Evolutionary conservation across 2,329 filamentous ascomycete genomes (phyloP), one percentile per base, ranked within the genome.

Genomic region (Calonectria hongkongensis): DNA sequence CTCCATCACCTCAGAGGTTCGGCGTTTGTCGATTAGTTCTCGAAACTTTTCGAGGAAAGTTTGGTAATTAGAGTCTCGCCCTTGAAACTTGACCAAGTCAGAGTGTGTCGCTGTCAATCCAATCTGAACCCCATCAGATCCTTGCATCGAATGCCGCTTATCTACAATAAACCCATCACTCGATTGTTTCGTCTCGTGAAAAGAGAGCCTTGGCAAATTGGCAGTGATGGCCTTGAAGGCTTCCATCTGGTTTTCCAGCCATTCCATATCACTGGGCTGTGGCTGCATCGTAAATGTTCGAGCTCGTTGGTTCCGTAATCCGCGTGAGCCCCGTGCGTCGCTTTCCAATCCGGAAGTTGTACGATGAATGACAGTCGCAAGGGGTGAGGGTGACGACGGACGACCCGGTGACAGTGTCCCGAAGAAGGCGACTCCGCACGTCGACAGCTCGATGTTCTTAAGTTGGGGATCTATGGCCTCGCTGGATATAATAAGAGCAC

Each of bases 211-310:
- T 5, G 69, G 69, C 15, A 71, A 45, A 13, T 71, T 71, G n/a
- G 69, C 39, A 21, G 69, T 71, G 12, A 71, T 71, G 54, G 69
- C 69, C 54, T 71, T 71, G 69, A 71, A 71, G 7, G 69, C 69
- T 50, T 71, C 69, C 69, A 71, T 71, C 63, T 71, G 69, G 36
- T 71, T 71, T 48, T 71, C 69, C 15, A 71, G 27, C 69, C 69
- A 71, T 45, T 71, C 69, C 13, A 67, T 67, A n/a, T 71, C 69
- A 33, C 63, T 63, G 16, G 69, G 54, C 27, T 71, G 63, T 9
- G 64, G 63, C 54, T 67, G 63, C 64, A 56, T 67, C 27, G 54
- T 27, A 48, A 67, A 67, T 18, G 48, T 71, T 15, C 63, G 63
- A 15, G 63, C 60, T 28, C 63, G 63, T 21, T 65, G 50, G 10